A percentile compares a stretch with the other conserved stretches of the same genome.
Conservation (phyloP, 495 filamentous ascomycete species). For the Polyplosphaeria fusca region DNA sequence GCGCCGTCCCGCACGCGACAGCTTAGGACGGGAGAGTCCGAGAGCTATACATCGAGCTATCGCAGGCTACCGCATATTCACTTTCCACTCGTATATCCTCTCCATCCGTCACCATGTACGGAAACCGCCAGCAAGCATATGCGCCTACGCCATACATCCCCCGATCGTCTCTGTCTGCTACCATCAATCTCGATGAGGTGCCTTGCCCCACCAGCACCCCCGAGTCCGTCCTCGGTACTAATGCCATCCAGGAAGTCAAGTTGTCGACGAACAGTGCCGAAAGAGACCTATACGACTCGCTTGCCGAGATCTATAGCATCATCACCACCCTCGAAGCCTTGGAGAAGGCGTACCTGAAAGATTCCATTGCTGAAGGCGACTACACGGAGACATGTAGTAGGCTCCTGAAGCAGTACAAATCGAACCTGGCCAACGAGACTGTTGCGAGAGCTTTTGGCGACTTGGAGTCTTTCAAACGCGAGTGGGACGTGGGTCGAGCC, state of each 20-base stretch:
- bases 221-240: neutral
- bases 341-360: slow-evolving; percentile 94
- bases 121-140: slow-evolving; percentile 60
- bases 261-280: slow-evolving; percentile 78
- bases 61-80: too few species aligned
- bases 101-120: slow-evolving; percentile 35
- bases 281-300: slow-evolving; percentile 89
- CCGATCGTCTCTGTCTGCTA: slow-evolving; percentile 71
- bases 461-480: slow-evolving; percentile 87
- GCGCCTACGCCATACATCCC: slow-evolving; percentile 89
- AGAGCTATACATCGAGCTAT: too few species aligned
- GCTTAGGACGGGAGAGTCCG: too few species aligned
- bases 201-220: neutral
- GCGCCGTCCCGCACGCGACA: neutral
- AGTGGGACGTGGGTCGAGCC: slow-evolving; percentile 71
- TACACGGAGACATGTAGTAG: slow-evolving; percentile 95
- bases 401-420: slow-evolving; percentile 94
- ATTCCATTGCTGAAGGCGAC: slow-evolving; percentile 84
- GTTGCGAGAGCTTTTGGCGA: slow-evolving; percentile 80
- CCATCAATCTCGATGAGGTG: slow-evolving; percentile 90
- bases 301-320: slow-evolving; percentile 97
- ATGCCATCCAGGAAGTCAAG: slow-evolving; percentile 73
- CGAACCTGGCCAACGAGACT: slow-evolving; percentile 79
- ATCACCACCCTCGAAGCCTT: slow-evolving; percentile 92
- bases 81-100: neutral